Evolutionary conservation across 805 yeast genomes (phyloP), one percentile per base, ranked within the genome.

Genomic region (Jamesozyma jinghongensis): DNA sequence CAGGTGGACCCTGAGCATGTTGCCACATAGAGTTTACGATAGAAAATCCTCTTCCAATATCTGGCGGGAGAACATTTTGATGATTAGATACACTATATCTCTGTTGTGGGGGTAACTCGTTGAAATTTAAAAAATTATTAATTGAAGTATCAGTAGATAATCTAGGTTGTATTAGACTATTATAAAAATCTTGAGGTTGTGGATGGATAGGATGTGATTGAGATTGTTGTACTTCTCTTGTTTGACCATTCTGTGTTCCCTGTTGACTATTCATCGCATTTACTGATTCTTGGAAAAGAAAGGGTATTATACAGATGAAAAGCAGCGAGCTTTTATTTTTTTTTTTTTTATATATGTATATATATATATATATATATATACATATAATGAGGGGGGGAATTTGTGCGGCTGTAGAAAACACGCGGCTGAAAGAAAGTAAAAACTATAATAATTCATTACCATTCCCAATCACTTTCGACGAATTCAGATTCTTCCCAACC

Each of bases 31-130:
- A 52, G 43, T 58, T 59, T 8, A 60, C 56, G 13, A 60, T 56
- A 6, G 62, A 56, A 37, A 50, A 57, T 7, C 64, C 62, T 37
- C 63, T 49, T 5, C 56, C 54, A 16, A 57, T n/a, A 28, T 12
- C 31, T 12, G 7, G 31, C 5, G 31, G 37, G 14, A 34, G 30
- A 41, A 26, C 4, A n/a, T 32, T 32, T 37, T 33, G 34, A 36
- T 31, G 38, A 29, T 19, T 14, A 29, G 22, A 10, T 13, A 2
- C 25, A 16, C 34, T 40, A 41, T 34, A 39, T 34, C 44, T 44
- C 36, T 41, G 46, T 14, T 22, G 37, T 34, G 30, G 14, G 30
- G 37, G 20, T 22, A 48, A 44, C 33, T 52, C 54, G 3, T 50
- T 39, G 17, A 57, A 49, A 40, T 55, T 57, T 35, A 57, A 43